A percentile compares a stretch with the other conserved stretches of the same genome.
phyloP scores from a whole-genome alignment of 768 basidiomycete species.

The Amanita muscaria region DNA sequence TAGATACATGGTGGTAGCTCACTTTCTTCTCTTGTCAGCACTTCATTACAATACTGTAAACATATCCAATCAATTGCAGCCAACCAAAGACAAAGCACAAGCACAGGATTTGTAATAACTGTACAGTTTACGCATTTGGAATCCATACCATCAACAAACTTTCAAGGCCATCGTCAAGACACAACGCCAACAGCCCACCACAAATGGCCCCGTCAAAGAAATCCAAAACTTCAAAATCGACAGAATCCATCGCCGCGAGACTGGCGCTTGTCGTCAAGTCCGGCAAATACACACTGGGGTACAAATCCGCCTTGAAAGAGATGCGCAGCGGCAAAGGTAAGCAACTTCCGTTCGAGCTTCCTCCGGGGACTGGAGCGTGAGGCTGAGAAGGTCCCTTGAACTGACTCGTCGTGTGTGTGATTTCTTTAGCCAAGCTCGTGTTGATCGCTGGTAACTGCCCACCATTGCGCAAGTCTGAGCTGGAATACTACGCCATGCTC shows the following conservation, averaged over 20 bases:
- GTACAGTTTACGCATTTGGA: slow-evolving; percentile 16
- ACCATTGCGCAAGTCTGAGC: slow-evolving; percentile 96
- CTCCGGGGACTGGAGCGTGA: slow-evolving; percentile 89
- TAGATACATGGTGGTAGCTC: slow-evolving; percentile 42
- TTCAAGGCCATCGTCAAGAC: slow-evolving; percentile 13
- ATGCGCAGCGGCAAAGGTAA: slow-evolving; percentile 97
- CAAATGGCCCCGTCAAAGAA: slow-evolving; percentile 93
- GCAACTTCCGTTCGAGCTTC: slow-evolving; percentile 22
- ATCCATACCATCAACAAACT: slow-evolving; percentile 11
- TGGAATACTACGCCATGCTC: slow-evolving; percentile 99
- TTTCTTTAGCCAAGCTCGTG: slow-evolving; percentile 96
- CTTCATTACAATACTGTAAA: too few relatives aligned
- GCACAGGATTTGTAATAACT: slow-evolving; percentile 18
- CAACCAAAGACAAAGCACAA: neutral
- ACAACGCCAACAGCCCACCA: slow-evolving; percentile 17
- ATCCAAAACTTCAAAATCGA: slow-evolving; percentile 88
- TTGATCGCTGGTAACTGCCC: slow-evolving; percentile 99
- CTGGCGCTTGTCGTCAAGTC: slow-evolving; percentile 98
- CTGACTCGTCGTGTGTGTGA: slow-evolving; percentile 42
- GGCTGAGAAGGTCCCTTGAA: slow-evolving; percentile 98
- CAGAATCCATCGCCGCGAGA: slow-evolving; percentile 87
- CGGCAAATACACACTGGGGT: slow-evolving; percentile 93
- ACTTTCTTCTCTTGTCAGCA: neutral
- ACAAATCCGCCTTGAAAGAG: slow-evolving; percentile 97
- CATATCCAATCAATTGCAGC: too few relatives aligned